Evolutionary conservation across 257 asterid genomes (phyloP), one percentile per base, ranked within the genome.

Genomic region (Thymus quinquecostatus): DNA sequence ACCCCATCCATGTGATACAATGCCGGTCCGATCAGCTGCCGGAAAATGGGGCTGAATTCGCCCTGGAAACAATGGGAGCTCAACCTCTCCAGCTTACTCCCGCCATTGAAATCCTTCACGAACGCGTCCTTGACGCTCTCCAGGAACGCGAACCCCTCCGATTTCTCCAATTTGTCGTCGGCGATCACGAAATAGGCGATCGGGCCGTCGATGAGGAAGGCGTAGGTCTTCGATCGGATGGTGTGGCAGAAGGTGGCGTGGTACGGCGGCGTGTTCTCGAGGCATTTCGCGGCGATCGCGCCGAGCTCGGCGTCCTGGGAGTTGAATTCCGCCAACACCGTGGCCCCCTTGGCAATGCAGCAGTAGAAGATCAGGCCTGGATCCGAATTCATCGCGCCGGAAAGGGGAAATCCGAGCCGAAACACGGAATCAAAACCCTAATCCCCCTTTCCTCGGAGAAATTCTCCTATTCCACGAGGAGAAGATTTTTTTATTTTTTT

Each of bases 161-260:
- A 71, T 21, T 78, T 86, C 14, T 88, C 96, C 65, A 94, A 63
- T 10, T 78, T 82, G 3, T 82, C 92, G 44, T 88, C 90, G 77
- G 75, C 85, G 32, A 94, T 88, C 1, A 84, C 83, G 83, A 94
- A 94, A 73, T 85, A 91, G 13, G 83, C 84, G 14, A 81, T 83
- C 10, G 86, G 75, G 0, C 74, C 75, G 51, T 88, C 90, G 78
- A 91, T 83, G 58, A 89, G 34, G 86, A 91, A 94, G 1, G 79
- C 47, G 82, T 91, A 94, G 64, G 91, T 86, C 79, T 73, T 75
- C 45, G 82, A 72, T 0, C 95, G 91, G 64, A 88, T 77, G 43
- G 97, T 89, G 84, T 94, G 99, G 69, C 88, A 74, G 89, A 86
- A 94, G 3, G 72, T 32, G 34, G 96, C 76, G 59, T 94, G 97